Evolutionary conservation across 768 basidiomycete species (phyloP).

Genomic region (Boletales sp.): DNA sequence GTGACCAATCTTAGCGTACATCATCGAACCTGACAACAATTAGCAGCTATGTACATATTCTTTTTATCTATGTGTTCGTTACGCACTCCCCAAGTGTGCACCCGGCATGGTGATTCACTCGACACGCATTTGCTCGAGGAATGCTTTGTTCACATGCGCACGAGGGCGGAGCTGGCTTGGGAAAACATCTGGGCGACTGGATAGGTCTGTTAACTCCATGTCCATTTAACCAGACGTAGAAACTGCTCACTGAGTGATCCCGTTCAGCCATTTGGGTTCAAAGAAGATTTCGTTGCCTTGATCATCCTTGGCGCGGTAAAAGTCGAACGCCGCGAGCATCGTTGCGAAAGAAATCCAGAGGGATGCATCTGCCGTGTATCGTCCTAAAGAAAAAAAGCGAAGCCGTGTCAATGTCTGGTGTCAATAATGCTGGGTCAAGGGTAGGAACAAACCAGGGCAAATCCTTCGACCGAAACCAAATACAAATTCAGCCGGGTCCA

Average conservation of each 20-base stretch:
- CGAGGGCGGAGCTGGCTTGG: conserved; percentile 5
- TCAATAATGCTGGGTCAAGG: background rate
- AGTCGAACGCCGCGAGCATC: conserved; percentile 13
- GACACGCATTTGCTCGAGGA: background rate
- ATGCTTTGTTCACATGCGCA: conserved; percentile 1
- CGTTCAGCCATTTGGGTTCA: conserved; percentile 4
- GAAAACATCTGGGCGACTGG: conserved; percentile 6
- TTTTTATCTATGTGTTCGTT: too few relatives aligned
- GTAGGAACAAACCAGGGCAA: background rate
- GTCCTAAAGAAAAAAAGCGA: background rate
- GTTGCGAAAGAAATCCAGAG: conserved; percentile 4
- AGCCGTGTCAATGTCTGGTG: background rate
- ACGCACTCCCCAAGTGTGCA: too few relatives aligned
- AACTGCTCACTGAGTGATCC: conserved; percentile 6
- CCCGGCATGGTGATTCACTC: too few relatives aligned
- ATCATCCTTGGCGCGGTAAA: background rate
- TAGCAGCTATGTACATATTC: too few relatives aligned
- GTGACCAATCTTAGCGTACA: too few relatives aligned
- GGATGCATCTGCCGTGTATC: conserved; percentile 1
- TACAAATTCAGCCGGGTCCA: conserved; percentile 2
- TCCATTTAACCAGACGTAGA: background rate
- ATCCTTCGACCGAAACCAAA: conserved; percentile 13
- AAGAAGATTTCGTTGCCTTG: background rate
- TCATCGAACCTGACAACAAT: too few relatives aligned
- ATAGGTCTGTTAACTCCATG: background rate